These are phyloP conservation scores for Corynascus novoguineensis DNA, from an alignment of 495 filamentous ascomycete genomes.

Conservation along the genomic window DNA sequence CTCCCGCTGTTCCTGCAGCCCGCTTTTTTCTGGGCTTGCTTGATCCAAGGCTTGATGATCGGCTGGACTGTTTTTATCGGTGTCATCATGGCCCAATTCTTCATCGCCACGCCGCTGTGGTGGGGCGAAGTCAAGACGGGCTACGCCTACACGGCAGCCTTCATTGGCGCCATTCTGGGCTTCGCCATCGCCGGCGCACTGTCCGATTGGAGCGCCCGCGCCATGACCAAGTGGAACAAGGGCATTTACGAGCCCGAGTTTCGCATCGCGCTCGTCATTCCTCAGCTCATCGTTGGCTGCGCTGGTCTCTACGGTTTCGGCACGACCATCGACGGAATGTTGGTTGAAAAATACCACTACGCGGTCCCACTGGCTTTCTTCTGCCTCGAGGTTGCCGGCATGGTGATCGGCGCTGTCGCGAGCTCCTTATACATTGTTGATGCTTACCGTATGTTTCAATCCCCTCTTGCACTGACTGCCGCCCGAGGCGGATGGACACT, in stretches of 20 bases:
- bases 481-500: neutral
- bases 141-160: constrained; percentile 83
- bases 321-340: constrained; percentile 53
- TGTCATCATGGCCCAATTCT: constrained; percentile 76
- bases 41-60: constrained; percentile 86
- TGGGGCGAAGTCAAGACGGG: constrained; percentile 78
- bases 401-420: constrained; percentile 85
- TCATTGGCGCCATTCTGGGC: constrained; percentile 75
- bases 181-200: constrained; percentile 68
- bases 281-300: constrained; percentile 70
- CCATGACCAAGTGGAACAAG: constrained; percentile 65
- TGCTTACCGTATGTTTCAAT: constrained; percentile 65
- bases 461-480: neutral
- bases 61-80: constrained; percentile 96
- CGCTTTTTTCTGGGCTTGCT: constrained; percentile 80
- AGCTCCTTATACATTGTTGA: constrained; percentile 90
- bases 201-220: constrained; percentile 64
- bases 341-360: constrained; percentile 55
- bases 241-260: constrained; percentile 93
- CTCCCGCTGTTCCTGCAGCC: constrained; percentile 68
- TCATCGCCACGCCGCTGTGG: constrained; percentile 71
- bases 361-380: constrained; percentile 74
- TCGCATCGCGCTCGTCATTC: constrained; percentile 71
- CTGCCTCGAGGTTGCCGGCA: constrained; percentile 69
- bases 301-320: constrained; percentile 83